These are phyloP conservation scores for Boletus pseudo-olivaceus DNA, from an alignment of 768 basidiomycete species.

Conservation along the genomic window DNA sequence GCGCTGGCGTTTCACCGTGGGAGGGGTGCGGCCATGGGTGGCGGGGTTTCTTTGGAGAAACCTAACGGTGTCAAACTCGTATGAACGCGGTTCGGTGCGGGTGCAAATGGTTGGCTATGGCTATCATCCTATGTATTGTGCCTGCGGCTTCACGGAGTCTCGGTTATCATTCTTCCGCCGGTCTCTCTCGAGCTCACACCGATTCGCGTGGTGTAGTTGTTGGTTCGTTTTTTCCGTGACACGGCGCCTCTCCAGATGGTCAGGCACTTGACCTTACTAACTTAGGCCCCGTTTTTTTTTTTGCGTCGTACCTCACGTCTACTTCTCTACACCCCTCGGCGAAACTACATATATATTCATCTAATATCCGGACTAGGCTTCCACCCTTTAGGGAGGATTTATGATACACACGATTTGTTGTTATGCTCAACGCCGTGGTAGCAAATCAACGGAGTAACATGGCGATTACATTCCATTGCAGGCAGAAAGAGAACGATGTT, in stretches of 20 bases:
- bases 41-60: slow-evolving; percentile 11
- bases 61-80: slow-evolving; percentile 4
- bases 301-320: not conserved
- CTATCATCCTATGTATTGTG: not conserved
- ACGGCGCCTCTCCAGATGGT: not conserved
- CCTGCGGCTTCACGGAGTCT: not conserved
- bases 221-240: no score
- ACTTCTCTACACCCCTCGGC: not conserved
- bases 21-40: slow-evolving; percentile 20
- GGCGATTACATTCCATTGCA: no score
- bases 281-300: not conserved
- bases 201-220: not conserved
- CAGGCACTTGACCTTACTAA: not conserved
- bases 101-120: not conserved
- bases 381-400: not conserved
- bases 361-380: not conserved
- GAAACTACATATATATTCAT: slow-evolving; percentile 5
- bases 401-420: no score
- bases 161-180: no score
- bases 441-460: no score
- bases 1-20: slow-evolving; percentile 60
- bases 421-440: no score
- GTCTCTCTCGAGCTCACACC: not conserved
- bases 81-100: not conserved
- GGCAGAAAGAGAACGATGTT: no score